Base-by-base conservation (phyloP, 2,329 filamentous ascomycete genomes). In the Cladorrhinum sp. region DNA sequence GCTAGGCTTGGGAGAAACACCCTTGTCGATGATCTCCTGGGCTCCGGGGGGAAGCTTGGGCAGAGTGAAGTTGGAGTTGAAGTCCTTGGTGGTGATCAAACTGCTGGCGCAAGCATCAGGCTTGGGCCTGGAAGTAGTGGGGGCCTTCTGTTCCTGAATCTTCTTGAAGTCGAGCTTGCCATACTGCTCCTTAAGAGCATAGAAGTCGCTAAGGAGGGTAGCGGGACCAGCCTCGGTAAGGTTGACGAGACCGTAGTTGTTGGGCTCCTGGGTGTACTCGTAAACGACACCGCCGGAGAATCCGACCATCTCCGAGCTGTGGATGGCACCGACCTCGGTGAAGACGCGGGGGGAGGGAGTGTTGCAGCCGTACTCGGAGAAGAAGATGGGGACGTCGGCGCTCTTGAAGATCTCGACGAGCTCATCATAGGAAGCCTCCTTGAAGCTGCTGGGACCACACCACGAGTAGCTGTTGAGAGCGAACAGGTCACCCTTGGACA, bases 301-400 rank as follows among this genome's bases (percentile, higher is more conserved):
- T 60, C 85, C 79, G 12, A 76, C 87, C 88, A 94, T 92, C 65
- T 91, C 69, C 42, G 80, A 70, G 60, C 89, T 82, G 74, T 94
- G 94, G 66, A 95, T 86, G 64, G 86, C 79, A 59, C 79, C 80
- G 12, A 92, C 87, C 75, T 95, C 91, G 66, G 89, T 88, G 77
- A 92, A 95, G 68, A 86, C 75, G 67, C 91, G 88, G 14, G 89
- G 87, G n/a, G 77, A 73, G 14, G 86, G 84, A 39, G 81, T 79
- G 78, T 92, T 94, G 84, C 91, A 94, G 63, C 91, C 91, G 68
- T 82, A 89, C 72, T 95, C 91, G 65, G 88, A 91, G 80, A 91
- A 93, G 81, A 94, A 94, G 68, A 93, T 81, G 30, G 90, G 90
- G 39, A 92, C 82, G 16, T 86, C 84, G 42, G 82, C 84, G 65